Evolutionary conservation across 306 rosid species (phyloP), one percentile per base, ranked within the genome.

Genomic region (Gastrolobium bilobum): DNA sequence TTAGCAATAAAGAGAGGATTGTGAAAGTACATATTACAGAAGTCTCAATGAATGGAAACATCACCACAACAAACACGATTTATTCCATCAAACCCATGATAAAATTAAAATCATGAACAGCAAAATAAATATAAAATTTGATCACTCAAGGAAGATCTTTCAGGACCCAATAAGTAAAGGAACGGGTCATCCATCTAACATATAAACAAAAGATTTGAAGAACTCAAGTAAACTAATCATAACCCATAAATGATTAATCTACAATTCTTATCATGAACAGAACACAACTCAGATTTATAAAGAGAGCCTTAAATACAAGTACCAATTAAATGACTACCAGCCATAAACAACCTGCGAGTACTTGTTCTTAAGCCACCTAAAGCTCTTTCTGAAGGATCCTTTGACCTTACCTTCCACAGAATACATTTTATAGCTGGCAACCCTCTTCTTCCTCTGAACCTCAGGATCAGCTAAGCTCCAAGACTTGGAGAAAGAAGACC

Each of bases 361-460:
- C 86, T 80, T 92, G 48, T 89, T 80, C 82, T 95, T 95, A 34
- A 95, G 87, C 99, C 99, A 95, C 88, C 92, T 86, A 83, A 92
- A 88, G 83, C 99, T 91, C 76, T 90, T 95, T 59, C 93, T 87
- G 58, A 95, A 73, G 51, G 99, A 91, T 0, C 99, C 97, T 80
- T 90, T 95, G 90, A 92, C 80, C 62, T 92, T 88, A 1, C 98
- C 98, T 76, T 95, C 99, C 4, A 85, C 96, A 48, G 98, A 81
- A 44, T 92, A 95, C 97, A 92, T 88, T 71, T 95, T 95, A 77
- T 95, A 95, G 79, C 90, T 82, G 6, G 97, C 96, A 73, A 95
- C 94, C 84, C 99, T 91, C 76, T 79, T 92, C 88, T 87, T 91
- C 86, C 98, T 88, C 89, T 92, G 95, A 84, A 95, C 75, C 86